phyloP scores from a whole-genome alignment of 805 yeast species.

The Tetrapisispora fleetii region DNA sequence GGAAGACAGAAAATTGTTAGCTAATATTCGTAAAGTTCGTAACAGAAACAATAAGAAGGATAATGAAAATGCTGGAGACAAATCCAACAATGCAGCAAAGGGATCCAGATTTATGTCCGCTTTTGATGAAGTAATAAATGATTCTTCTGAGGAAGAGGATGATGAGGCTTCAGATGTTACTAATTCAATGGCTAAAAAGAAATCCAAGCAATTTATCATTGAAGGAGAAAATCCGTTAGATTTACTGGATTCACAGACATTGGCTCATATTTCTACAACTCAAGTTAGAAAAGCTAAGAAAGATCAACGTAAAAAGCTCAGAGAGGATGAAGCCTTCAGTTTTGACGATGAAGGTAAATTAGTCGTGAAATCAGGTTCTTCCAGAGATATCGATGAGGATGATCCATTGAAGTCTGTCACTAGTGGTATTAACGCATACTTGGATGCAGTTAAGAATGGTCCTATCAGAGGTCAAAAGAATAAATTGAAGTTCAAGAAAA shows the following conservation, averaged over 20 bases:
- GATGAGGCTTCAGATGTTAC: conserved; percentile 41
- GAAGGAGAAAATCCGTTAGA: conserved; percentile 79
- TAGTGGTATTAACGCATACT: conserved; percentile 77
- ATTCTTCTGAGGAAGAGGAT: conserved; percentile 52
- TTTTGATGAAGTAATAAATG: conserved; percentile 86
- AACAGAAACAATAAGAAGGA: conserved; percentile 74
- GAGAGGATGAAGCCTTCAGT: conserved; percentile 23
- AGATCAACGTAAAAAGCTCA: conserved; percentile 29
- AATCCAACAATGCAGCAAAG: conserved; percentile 16
- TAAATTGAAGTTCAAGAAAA: conserved; percentile 76
- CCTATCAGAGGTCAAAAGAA: conserved; percentile 92
- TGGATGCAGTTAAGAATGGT: conserved; percentile 87
- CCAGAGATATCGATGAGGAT: conserved; percentile 27
- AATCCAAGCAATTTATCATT: conserved; percentile 55
- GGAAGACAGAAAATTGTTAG: conserved; percentile 72
- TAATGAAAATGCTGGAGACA: conserved; percentile 23
- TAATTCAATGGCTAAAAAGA: conserved; percentile 14
- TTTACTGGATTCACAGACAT: conserved; percentile 72
- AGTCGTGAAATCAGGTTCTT: conserved; percentile 28
- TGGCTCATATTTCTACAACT: conserved; percentile 82
- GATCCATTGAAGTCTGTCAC: conserved; percentile 40
- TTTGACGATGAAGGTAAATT: conserved; percentile 30
- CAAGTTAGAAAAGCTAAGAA: conserved; percentile 55
- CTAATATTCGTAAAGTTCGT: conserved; percentile 76
- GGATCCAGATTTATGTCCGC: conserved; percentile 66